Base-by-base conservation (phyloP, 2,329 filamentous ascomycete species). In the Acrodontium crateriforme region DNA sequence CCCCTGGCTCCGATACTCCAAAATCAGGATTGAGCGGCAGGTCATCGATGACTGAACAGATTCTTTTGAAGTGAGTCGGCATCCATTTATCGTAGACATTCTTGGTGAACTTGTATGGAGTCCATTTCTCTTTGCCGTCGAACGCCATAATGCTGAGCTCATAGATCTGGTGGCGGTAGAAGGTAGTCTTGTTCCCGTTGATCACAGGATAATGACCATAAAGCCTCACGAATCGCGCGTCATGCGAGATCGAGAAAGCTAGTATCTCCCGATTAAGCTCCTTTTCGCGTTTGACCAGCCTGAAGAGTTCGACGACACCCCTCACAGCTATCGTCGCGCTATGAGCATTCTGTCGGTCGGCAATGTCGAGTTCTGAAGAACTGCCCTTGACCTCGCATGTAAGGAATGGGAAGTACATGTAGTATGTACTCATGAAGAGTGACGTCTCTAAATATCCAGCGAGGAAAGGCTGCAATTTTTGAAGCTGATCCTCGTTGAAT, bases 341-440 rank as follows among this genome's bases (percentile, higher is more conserved):
- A 14, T 41, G 34, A 5, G 39, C 32, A 20, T 27, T 32, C 21
- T 41, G 36, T 34, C 36, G 30, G 18, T 41, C 36, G 16, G 34
- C 36, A 11, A 31, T 26, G 24, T 33, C 26, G 9, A 40, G 25
- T 3, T 16, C 17, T 15, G 11, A 29, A 12, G 37, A 26, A 13
- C 34, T 25, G 19, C 22, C 17, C 25, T 39, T 41, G 11, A 21
- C 29, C 24, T 39, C 29, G 22, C 31, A 39, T 9, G 37, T 18
- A 6, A 39, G 30, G 25, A 37, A 39, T 16, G 35, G 31, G 28
- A 34, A 39, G 21, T 31, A 36, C 25, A 39, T 32, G 9, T 23
- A 18, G 10, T 33, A 27, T 7, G 28, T 37, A 43, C 62, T 59
- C 18, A 56, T 45, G 34, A 40, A 38, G 35, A 31, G 34, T 9